These are phyloP conservation scores for Amaranthus tricolor DNA, from an alignment of 179 eudicot species.

Conservation along the genomic window DNA sequence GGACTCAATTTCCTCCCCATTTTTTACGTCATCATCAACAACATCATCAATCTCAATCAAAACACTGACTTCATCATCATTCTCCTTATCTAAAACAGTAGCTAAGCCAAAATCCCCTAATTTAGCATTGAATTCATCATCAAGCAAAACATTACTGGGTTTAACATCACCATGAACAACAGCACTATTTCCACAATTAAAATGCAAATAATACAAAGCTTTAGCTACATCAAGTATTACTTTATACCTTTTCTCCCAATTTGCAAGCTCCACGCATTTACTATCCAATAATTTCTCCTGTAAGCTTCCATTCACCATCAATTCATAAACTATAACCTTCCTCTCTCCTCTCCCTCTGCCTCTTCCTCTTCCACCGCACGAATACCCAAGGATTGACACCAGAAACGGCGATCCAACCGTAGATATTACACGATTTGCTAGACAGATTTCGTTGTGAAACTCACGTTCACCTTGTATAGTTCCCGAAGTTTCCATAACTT, in stretches of 20 bases:
- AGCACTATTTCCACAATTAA: slow-evolving; percentile 46
- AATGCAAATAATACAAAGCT: slow-evolving; percentile 60
- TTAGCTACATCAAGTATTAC: slow-evolving; percentile 52
- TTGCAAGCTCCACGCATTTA: slow-evolving; percentile 53
- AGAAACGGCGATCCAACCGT: slow-evolving; percentile 34
- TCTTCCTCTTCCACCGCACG: slow-evolving; percentile 33
- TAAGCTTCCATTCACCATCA: slow-evolving; percentile 75
- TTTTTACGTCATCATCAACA: slow-evolving; percentile 12
- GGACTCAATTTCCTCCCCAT: slow-evolving; percentile 8
- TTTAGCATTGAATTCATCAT: slow-evolving; percentile 58
- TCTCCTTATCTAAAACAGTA: slow-evolving; percentile 30
- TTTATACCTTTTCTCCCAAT: slow-evolving; percentile 53
- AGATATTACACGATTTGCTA: slow-evolving; percentile 44
- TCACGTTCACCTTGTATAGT: slow-evolving; percentile 78
- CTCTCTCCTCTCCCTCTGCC: slow-evolving; percentile 23
- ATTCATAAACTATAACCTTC: slow-evolving; percentile 63
- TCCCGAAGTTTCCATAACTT: slow-evolving; percentile 64
- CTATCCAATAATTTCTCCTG: slow-evolving; percentile 71
- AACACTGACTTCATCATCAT: slow-evolving; percentile 13
- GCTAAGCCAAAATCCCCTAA: slow-evolving; percentile 89
- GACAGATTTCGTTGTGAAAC: slow-evolving; percentile 71
- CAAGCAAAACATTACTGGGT: slow-evolving; percentile 76
- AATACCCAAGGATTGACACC: slow-evolving; percentile 62
- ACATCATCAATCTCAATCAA: background rate
- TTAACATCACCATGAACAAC: slow-evolving; percentile 88